Conservation (phyloP, 2,329 filamentous ascomycete species). For the Diaporthe vexans region DNA sequence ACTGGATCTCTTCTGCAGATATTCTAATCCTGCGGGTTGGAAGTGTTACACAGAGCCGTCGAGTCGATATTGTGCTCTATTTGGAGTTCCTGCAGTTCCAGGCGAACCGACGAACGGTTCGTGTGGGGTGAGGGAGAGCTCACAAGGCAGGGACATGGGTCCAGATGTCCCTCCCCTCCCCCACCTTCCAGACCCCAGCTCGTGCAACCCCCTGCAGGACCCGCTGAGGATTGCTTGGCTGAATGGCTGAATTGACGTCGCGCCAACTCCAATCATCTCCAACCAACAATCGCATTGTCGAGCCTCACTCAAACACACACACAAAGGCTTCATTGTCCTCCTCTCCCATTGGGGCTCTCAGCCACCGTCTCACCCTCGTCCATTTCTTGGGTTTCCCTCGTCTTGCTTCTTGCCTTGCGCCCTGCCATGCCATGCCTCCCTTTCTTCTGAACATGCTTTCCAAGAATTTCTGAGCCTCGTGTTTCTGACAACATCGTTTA, state of each 20-base stretch:
- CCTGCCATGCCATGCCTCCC: neutral
- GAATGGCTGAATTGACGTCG: neutral
- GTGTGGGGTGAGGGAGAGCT: neutral
- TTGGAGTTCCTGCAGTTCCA: no score
- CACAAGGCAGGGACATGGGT: slow-evolving; percentile 4
- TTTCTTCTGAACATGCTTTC: neutral
- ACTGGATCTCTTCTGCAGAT: no score
- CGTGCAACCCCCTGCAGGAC: neutral
- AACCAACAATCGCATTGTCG: slow-evolving; percentile 3
- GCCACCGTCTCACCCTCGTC: neutral
- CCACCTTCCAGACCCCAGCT: neutral
- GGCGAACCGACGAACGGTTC: neutral
- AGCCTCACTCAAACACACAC: neutral
- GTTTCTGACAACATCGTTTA: neutral
- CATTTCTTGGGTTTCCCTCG: neutral
- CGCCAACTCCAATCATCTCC: neutral
- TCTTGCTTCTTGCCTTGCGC: neutral
- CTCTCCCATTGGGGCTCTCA: neutral
- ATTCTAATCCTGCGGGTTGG: no score
- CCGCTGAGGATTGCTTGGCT: neutral
- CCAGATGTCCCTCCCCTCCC: no score
- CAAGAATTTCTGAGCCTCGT: neutral
- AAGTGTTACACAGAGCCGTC: neutral
- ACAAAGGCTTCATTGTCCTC: neutral
- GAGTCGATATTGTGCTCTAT: no score